These are phyloP conservation scores for Starmerella roubikii DNA, from an alignment of 805 yeast genomes.

Conservation along the genomic window DNA sequence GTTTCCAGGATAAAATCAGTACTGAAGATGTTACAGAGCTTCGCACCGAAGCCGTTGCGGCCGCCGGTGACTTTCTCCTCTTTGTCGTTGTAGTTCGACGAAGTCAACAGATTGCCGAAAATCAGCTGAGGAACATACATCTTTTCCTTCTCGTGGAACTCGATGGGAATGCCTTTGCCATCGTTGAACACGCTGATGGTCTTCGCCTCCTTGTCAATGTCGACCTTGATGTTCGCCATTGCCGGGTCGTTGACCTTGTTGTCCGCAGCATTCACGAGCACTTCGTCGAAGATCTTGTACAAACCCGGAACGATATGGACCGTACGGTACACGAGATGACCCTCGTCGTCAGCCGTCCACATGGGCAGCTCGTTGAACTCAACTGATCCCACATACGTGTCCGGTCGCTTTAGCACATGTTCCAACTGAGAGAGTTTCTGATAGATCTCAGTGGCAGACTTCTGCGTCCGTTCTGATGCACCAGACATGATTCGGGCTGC, in stretches of 20 bases:
- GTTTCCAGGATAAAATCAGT: conserved; percentile 79
- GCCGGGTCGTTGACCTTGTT: conserved; percentile 88
- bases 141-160: conserved; percentile 77
- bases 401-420: conserved; percentile 94
- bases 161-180: conserved; percentile 91
- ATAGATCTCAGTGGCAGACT: conserved; percentile 31
- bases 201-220: conserved; percentile 61
- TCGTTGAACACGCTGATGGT: conserved; percentile 74
- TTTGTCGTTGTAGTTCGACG: conserved; percentile 90
- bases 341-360: conserved; percentile 72
- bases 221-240: conserved; percentile 80
- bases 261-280: conserved; percentile 95
- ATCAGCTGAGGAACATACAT: conserved; percentile 93
- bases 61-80: conserved; percentile 97
- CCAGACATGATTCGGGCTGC: too few relatives aligned
- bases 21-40: conserved; percentile 88
- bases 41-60: conserved; percentile 97
- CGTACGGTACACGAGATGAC: conserved; percentile 37
- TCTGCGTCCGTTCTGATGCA: neutral
- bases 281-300: conserved; percentile 93
- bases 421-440: conserved; percentile 91
- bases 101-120: conserved; percentile 86
- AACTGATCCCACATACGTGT: conserved; percentile 91
- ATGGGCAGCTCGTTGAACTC: conserved; percentile 65
- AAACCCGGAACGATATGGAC: conserved; percentile 90